phyloP scores from a whole-genome alignment of 805 yeast genomes.

The Metschnikowia lunata region DNA sequence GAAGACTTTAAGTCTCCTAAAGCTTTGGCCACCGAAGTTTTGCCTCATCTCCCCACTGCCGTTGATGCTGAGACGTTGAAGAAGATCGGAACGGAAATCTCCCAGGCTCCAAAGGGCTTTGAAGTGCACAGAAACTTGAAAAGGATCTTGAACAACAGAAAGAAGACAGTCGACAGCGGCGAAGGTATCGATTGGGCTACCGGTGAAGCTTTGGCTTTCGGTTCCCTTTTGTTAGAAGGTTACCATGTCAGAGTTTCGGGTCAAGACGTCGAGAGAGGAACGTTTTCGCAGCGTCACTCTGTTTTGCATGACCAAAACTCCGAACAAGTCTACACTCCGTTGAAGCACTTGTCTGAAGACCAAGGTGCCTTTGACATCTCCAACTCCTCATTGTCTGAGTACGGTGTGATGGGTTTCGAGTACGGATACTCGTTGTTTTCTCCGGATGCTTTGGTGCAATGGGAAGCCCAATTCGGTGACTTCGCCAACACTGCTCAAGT shows the following conservation, averaged over 20 bases:
- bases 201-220: conserved; percentile 98
- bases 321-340: conserved; percentile 80
- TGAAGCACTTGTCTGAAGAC: conserved; percentile 69
- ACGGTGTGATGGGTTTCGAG: conserved; percentile 99
- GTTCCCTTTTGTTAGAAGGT: conserved; percentile 88
- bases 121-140: conserved; percentile 92
- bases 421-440: conserved; percentile 97
- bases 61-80: conserved; percentile 68
- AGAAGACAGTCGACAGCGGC: conserved; percentile 82
- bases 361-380: conserved; percentile 86
- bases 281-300: conserved; percentile 99
- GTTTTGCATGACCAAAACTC: conserved; percentile 93
- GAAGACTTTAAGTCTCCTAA: conserved; percentile 97
- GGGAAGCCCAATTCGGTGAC: conserved; percentile 99
- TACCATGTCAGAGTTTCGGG: conserved; percentile 96
- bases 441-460: conserved; percentile 93
- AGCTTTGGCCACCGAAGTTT: conserved; percentile 90
- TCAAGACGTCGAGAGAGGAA: conserved; percentile 99
- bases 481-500: conserved; percentile 99
- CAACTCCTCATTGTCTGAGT: conserved; percentile 95
- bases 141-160: conserved; percentile 85
- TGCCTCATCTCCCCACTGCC: conserved; percentile 95
- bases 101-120: conserved; percentile 83
- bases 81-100: conserved; percentile 71
- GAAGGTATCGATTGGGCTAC: conserved; percentile 99